Base-by-base conservation (phyloP, 2,329 filamentous ascomycete genomes). In the Nakataea oryzae region DNA sequence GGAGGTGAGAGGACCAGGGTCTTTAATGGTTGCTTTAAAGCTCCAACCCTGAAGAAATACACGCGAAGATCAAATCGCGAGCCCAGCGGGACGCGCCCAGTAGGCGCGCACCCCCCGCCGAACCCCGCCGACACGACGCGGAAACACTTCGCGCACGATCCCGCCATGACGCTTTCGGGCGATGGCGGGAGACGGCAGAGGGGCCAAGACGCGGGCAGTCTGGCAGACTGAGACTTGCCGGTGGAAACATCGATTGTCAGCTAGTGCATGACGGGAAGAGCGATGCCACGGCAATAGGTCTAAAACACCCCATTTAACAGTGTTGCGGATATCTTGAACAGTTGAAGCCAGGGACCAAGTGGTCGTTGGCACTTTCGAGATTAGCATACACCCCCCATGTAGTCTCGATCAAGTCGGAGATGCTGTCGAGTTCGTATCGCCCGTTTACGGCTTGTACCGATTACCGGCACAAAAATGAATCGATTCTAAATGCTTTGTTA, bases 21-120 rank as follows among this genome's bases (percentile, higher is more conserved):
- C 75, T 72, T 50, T 71, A 78, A 78, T 76, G 77, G 76, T 78
- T 72, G 75, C 76, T 78, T 78, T 71, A 78, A 75, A 78, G 76
- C 76, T 76, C 76, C 75, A 74, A 77, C 76, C 76, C 75, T 76
- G 65, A 27, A 56, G 41, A 60, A 54, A 28, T 56, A 21, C 14
- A 17, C 54, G 41, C 41, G 58, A 59, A 50, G 26, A 28, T 47
- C 6, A 41, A 55, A 50, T 30, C 17, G 26, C 54, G 58, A 29
- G 47, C 59, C 17, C n/a, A 41, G 58, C n/a, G 41, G 28, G 34
- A 59, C 11, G 34, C 26, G 29, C 58, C 58, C 41, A 50, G 41
- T 50, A 50, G 41, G 41, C 41, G 41, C 41, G 41, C 41, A 47
- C 41, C 41, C 41, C 21, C 41, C 41, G 41, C 21, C 41, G 21